Percentiles rank a stretch among this genome's conserved stretches.
These are phyloP conservation scores for Aspergillus avenaceus DNA, from an alignment of 495 filamentous ascomycete genomes.

Conservation along the genomic window DNA sequence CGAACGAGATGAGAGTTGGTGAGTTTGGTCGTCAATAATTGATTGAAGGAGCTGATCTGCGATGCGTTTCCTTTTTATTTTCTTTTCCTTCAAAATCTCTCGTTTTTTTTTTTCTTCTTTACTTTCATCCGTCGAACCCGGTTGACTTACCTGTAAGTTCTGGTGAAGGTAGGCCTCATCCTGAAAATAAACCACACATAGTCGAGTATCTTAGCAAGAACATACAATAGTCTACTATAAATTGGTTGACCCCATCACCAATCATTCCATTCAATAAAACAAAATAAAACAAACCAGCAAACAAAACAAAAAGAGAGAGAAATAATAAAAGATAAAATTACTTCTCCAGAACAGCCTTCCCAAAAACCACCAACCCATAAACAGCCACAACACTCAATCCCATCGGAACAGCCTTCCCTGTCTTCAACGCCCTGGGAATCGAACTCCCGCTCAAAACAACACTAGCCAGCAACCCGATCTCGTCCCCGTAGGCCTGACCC, in stretches of 20 bases:
- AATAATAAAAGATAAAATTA: constrained; percentile 13
- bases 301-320: not conserved
- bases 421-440: constrained; percentile 77
- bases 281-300: not conserved
- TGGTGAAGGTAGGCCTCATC: constrained; percentile 14
- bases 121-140: constrained; percentile 1
- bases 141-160: constrained; percentile 7
- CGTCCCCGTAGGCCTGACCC: constrained; percentile 65
- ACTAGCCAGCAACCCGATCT: constrained; percentile 74
- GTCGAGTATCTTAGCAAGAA: too few species aligned
- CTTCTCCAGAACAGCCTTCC: constrained; percentile 40
- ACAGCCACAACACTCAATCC: constrained; percentile 62
- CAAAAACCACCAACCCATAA: constrained; percentile 67
- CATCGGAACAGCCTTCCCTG: constrained; percentile 69
- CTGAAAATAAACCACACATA: constrained; percentile 1
- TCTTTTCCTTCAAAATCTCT: not conserved
- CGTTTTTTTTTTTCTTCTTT: constrained; percentile 2
- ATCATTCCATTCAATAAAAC: not conserved
- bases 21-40: constrained; percentile 12
- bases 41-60: constrained; percentile 13
- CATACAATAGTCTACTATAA: too few species aligned
- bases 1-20: constrained; percentile 7
- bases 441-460: constrained; percentile 74
- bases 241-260: too few species aligned
- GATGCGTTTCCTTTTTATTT: constrained; percentile 1